Evolutionary conservation across 2,329 filamentous ascomycete genomes (phyloP).

Genomic region (Fusarium duplospermum): DNA sequence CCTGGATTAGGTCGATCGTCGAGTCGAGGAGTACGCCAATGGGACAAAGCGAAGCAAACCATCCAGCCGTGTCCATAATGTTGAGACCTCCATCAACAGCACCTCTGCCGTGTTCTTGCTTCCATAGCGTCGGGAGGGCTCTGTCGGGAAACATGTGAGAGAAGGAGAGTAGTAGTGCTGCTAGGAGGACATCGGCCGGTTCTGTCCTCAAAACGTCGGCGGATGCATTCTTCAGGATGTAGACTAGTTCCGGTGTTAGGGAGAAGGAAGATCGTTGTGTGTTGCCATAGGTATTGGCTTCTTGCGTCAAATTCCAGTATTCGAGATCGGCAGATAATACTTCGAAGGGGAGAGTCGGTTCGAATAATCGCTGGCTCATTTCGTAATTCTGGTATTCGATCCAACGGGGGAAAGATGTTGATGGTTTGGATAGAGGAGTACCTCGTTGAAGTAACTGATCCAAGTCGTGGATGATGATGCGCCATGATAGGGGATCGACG

Average conservation of each 20-base stretch:
- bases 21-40: conserved; percentile 57
- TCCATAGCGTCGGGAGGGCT: conserved; percentile 63
- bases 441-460: conserved; percentile 61
- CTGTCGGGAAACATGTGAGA: conserved; percentile 66
- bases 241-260: conserved; percentile 55
- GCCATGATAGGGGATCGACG: conserved; percentile 64
- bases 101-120: conserved; percentile 63
- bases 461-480: conserved; percentile 61
- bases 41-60: conserved; percentile 69
- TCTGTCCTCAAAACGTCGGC: conserved; percentile 63
- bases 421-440: conserved; percentile 56
- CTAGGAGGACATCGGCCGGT: conserved; percentile 64
- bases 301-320: conserved; percentile 61
- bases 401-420: conserved; percentile 63
- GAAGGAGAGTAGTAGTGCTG: conserved; percentile 67
- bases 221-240: conserved; percentile 56
- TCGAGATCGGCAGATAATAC: conserved; percentile 54
- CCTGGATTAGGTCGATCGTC: conserved; percentile 61
- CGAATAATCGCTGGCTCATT: conserved; percentile 45
- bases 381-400: conserved; percentile 58
- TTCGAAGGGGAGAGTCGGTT: conserved; percentile 53
- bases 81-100: conserved; percentile 59
- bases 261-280: conserved; percentile 56
- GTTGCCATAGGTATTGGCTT: conserved; percentile 59
- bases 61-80: conserved; percentile 68